A percentile compares a stretch with the other conserved stretches of the same genome.
Evolutionary conservation across 169 alveolate species (phyloP).

Genomic region (Plasmodium gaboni): DNA sequence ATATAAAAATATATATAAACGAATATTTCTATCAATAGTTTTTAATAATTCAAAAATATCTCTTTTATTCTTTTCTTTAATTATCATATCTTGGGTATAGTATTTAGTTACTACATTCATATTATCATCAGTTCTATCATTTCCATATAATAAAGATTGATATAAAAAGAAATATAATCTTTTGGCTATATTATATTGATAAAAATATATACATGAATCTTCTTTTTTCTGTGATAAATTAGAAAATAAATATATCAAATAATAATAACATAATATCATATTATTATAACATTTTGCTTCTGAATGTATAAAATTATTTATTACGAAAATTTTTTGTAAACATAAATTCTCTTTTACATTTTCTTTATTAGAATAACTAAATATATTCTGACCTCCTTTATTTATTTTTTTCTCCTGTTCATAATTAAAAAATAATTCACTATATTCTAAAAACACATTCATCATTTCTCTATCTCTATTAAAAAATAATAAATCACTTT

Average conservation of each 20-base stretch:
- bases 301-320: conserved; percentile 18
- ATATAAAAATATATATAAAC: conserved; percentile 70
- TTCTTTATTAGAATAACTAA: too few relatives aligned
- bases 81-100: not conserved
- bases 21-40: conserved; percentile 50
- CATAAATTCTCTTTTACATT: too few relatives aligned
- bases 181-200: conserved; percentile 66
- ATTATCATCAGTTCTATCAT: conserved; percentile 1
- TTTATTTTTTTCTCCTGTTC: conserved; percentile 3
- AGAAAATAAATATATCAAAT: conserved; percentile 48
- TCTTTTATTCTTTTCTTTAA: conserved; percentile 18
- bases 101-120: not conserved
- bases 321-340: not conserved
- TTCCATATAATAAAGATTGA: conserved; percentile 38
- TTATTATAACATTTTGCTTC: conserved; percentile 46
- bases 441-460: conserved; percentile 58
- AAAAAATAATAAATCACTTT: conserved; percentile 29
- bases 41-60: conserved; percentile 28
- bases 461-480: conserved; percentile 64
- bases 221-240: conserved; percentile 45
- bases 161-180: conserved; percentile 70
- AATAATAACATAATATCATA: conserved; percentile 61
- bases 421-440: conserved; percentile 41
- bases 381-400: too few relatives aligned
- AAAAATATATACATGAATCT: conserved; percentile 57